Evolutionary conservation across 768 basidiomycete genomes (phyloP), one percentile per base, ranked within the genome.

Genomic region (Termitomyces sp.): DNA sequence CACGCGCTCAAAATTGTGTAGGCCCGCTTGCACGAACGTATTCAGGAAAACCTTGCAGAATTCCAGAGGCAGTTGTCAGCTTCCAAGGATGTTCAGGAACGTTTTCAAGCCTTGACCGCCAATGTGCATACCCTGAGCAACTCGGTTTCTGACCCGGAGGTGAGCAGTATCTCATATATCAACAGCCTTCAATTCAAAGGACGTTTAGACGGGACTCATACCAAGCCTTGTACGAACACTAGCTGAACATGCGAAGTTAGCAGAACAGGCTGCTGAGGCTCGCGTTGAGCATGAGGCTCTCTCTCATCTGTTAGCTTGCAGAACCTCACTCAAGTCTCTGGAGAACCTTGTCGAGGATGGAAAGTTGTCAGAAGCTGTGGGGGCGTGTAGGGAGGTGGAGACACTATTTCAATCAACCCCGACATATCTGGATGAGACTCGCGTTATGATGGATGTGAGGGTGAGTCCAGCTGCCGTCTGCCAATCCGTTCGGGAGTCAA

Each of bases 11-110:
- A 32, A 32, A 1, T 57, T 62, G 44, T 63, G 38, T 70, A 93
- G 85, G 73, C 77, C 64, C 81, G 77, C 64, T 85, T 96, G 62
- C 85, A 88, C 62, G 84, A 88, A 62, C 83, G 89, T 47, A 86
- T 93, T 61, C 79, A 86, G 57, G 70, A 74, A 16, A 81, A 92
- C 69, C 71, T 84, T 16, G 81, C 84, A 12, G 69, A 75, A 23
- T 91, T 93, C 57, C 81, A 87, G 50, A 71, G 74, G 37, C 89
- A 93, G 63, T 63, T 87, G 31, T 70, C 78, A 44, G 79, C 84
- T 14, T 81, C 91, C 17, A 79, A 76, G 69, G 83, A 83, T 29
- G 79, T 91, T 21, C 87, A 89, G 67, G 74, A 78, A 56, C 82
- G 86, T 27, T 68, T 85, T 44, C 71, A 72, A 29, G 67, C 77